Evolutionary conservation across 495 filamentous ascomycete genomes (phyloP), one percentile per base, ranked within the genome.

Genomic region (Hapsidospora chrysogenum): DNA sequence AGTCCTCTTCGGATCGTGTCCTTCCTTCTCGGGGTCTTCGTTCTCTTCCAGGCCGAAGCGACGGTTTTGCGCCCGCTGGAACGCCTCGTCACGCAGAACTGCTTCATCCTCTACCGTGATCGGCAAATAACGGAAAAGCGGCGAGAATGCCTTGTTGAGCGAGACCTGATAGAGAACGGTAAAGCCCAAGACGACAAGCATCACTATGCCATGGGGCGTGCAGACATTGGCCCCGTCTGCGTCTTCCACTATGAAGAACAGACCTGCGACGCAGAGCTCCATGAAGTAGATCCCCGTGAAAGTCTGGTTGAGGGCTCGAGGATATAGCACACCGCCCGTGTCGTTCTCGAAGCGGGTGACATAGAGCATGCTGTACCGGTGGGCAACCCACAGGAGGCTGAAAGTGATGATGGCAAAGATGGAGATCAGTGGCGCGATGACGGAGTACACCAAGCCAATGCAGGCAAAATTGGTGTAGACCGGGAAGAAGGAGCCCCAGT

Each of bases 101-200:
- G 89, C 89, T 39, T 92, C 84, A 45, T 97, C 92, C 52, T 97
- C 89, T 29, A 96, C 66, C 0, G 89, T 96, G 45, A 97, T 92
- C 1, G 89, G 89, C 27, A 97, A 60, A 49, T 94, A 94, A 22
- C 75, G 71, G 47, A 92, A 75, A 30, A 97, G 64, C 16, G 89
- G 86, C 1, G 72, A 72, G 42, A 97, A 95, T 6, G 84, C 76
- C n/a, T 64, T 54, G 48, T 92, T 93, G 17, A 97, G 63, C 2
- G 86, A 65, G 40, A 72, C 58, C 54, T 97, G 89, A 46, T 76
- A 97, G 11, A 85, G 49, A n/a, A 69, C 49, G 0, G 89, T 97
- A 25, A 82, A 59, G 37, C 75, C 44, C 0, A 75, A 46, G 5
- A 72, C 66, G 15, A 89, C 59, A 40, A 92, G 73, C 87, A 97